A percentile compares a stretch with the other conserved stretches of the same genome.
Evolutionary conservation across 192 early-diverging fungal species (phyloP).

Genomic region (Entomortierella chlamydospora): DNA sequence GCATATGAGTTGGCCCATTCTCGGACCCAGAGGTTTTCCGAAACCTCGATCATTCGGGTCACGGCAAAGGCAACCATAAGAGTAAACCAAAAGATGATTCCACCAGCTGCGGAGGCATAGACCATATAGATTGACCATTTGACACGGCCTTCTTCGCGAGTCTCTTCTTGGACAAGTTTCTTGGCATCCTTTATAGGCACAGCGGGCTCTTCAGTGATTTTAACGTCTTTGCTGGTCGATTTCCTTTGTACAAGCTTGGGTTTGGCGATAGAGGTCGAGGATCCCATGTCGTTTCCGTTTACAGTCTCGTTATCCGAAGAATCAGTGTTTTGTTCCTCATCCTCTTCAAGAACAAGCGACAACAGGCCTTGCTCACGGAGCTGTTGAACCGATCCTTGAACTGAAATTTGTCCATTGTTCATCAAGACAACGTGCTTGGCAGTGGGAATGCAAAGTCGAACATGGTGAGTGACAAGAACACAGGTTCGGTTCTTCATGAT

Average conservation of each 20-base stretch:
- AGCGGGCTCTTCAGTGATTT: neutral
- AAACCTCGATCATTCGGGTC: constrained; percentile 58
- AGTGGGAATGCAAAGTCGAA: constrained; percentile 67
- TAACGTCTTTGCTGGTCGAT: constrained; percentile 52
- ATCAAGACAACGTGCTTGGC: constrained; percentile 64
- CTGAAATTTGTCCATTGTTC: constrained; percentile 59
- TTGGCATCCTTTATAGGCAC: constrained; percentile 35
- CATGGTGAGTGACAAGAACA: constrained; percentile 88
- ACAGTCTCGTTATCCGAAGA: constrained; percentile 42
- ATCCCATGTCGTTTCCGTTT: constrained; percentile 31
- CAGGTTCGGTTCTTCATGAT: constrained; percentile 81
- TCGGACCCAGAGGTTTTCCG: constrained; percentile 65
- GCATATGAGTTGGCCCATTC: constrained; percentile 57
- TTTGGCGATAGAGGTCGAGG: constrained; percentile 9
- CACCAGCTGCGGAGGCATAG: constrained; percentile 74
- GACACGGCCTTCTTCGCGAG: constrained; percentile 83
- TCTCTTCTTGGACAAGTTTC: constrained; percentile 83
- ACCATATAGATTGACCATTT: constrained; percentile 75
- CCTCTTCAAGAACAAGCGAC: constrained; percentile 47
- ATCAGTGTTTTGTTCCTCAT: constrained; percentile 33
- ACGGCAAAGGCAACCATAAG: constrained; percentile 54
- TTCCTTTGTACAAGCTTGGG: constrained; percentile 49
- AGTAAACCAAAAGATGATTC: constrained; percentile 66
- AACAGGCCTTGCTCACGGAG: constrained; percentile 44
- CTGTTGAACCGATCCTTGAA: constrained; percentile 39